Percentiles rank a stretch among this genome's conserved stretches.
Evolutionary conservation across 169 alveolate species (phyloP).

Genomic region (Cryptosporidium tyzzeri): DNA sequence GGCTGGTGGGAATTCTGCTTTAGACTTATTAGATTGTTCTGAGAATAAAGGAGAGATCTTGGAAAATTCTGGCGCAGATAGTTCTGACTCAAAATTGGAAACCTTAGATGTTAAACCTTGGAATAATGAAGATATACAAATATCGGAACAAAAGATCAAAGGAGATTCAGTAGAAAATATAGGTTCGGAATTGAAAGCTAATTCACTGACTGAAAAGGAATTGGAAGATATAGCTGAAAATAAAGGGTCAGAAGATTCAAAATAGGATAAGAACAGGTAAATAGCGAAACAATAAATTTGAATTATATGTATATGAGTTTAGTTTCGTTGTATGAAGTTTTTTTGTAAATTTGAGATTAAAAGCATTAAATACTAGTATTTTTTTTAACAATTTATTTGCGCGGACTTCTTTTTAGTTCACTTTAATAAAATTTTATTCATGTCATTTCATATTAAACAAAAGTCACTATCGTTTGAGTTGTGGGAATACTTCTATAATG

Average conservation of each 20-base stretch:
- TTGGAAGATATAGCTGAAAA: background rate
- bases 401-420: slow-evolving; percentile 1
- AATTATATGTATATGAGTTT: slow-evolving; percentile 3
- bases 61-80: background rate
- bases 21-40: background rate
- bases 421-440: background rate
- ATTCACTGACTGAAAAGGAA: background rate
- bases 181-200: slow-evolving; percentile 1
- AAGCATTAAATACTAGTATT: background rate
- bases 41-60: background rate
- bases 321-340: slow-evolving; percentile 7
- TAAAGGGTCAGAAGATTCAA: background rate
- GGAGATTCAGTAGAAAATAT: background rate
- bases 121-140: background rate
- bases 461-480: slow-evolving; percentile 18
- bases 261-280: slow-evolving; percentile 4
- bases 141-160: background rate
- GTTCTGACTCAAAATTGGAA: background rate
- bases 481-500: slow-evolving; percentile 14
- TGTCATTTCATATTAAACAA: background rate
- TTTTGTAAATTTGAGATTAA: background rate
- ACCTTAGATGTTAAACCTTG: background rate
- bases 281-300: background rate
- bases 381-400: slow-evolving; percentile 26
- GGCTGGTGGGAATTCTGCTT: background rate